Base-by-base conservation (phyloP, 2,329 filamentous ascomycete genomes). In the Nannizziopsis barbatae region DNA sequence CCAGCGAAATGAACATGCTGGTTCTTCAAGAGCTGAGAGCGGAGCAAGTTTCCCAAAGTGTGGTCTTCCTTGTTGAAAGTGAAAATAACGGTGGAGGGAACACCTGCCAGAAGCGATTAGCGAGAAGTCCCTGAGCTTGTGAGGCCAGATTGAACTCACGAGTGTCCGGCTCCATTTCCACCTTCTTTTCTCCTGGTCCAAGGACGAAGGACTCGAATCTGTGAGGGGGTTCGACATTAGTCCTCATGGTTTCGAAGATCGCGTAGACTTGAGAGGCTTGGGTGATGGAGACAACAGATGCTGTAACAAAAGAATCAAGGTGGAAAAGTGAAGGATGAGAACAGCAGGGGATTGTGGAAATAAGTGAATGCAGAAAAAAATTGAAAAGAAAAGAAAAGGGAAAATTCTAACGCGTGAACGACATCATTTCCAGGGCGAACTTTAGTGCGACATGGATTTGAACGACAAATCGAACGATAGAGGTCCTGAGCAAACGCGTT, bases 181-280 rank as follows among this genome's bases (percentile, higher is more conserved):
- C 86, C 71, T 95, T 96, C 74, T 90, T 92, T 76, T 98, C 87
- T 53, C 83, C 88, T 42, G 88, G 84, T 36, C 69, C 78, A 52
- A 96, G 83, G 55, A 95, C 71, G 71, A 95, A 96, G 42, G 93
- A 79, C 74, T 96, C 92, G 72, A 93, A 94, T 63, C 92, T 96
- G 54, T 18, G 22, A 11, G n/a, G 22, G 22, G 7, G 3, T 27
- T 27, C 22, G 22, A 27, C 22, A 7, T 27, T 27, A 27, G 22
- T 27, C 22, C 22, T 27, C 22, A 27, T 27, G 22, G 7, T 27
- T 27, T 27, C 22, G 22, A 27, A 27, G 22, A 27, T 3, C 7
- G 14, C n/a, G 14, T 30, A 12, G 9, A n/a, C 14, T 41, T 40
- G n/a, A 3, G 11, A 9, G 14, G 12, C 20, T 10, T 12, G 11